Evolutionary conservation across 2,329 filamentous ascomycete species (phyloP).

Genomic region (Simplicillium sp.): DNA sequence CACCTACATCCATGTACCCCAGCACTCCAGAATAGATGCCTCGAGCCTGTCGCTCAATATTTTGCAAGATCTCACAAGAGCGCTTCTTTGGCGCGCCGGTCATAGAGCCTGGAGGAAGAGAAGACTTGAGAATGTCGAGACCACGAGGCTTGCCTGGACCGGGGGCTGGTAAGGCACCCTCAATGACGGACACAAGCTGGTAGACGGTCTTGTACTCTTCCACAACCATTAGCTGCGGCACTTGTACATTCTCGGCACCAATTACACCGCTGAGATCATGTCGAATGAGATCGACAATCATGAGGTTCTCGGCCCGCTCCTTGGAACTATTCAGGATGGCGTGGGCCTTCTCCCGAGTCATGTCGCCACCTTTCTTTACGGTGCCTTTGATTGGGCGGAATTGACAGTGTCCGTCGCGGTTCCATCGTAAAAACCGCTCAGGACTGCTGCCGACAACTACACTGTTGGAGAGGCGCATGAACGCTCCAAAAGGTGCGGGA

Average conservation of each 20-base stretch:
- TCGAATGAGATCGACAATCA: conserved; percentile 68
- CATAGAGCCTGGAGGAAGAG: conserved; percentile 64
- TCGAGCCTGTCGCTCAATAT: conserved; percentile 43
- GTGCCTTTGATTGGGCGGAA: conserved; percentile 71
- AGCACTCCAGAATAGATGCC: conserved; percentile 61
- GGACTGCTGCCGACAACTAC: conserved; percentile 46
- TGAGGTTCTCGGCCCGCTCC: conserved; percentile 65
- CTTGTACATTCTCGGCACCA: conserved; percentile 46
- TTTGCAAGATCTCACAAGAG: conserved; percentile 54
- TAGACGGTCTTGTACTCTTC: conserved; percentile 65
- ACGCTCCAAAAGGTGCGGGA: conserved; percentile 42
- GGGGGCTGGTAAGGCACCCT: conserved; percentile 6
- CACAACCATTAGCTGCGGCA: conserved; percentile 57
- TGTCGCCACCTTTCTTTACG: conserved; percentile 40
- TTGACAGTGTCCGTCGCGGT: conserved; percentile 40
- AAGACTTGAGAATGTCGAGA: conserved; percentile 49
- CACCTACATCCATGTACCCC: conserved; percentile 61
- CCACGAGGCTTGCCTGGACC: conserved; percentile 26
- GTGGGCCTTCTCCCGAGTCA: conserved; percentile 8
- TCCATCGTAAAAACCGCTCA: conserved; percentile 50
- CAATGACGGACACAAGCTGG: conserved; percentile 60
- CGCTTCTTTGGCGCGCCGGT: conserved; percentile 68
- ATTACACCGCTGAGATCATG: conserved; percentile 60
- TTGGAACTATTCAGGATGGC: conserved; percentile 40
- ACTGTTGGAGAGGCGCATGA: conserved; percentile 41